Conservation (phyloP, 1,284 basidiomycete species). For the Sporisorium exsertum region DNA sequence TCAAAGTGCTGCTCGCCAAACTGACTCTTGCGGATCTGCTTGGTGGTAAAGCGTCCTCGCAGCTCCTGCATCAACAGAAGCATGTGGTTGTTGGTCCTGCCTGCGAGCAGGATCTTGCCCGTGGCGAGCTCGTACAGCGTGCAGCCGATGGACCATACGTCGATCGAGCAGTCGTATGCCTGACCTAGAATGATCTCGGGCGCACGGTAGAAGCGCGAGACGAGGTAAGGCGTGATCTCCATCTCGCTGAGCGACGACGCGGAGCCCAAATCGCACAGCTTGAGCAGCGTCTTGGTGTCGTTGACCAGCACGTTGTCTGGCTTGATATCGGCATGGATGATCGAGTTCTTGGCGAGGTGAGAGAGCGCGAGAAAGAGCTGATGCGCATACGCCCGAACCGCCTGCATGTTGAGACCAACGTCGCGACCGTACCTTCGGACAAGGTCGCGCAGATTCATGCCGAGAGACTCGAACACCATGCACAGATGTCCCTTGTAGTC, state of each 20-base stretch:
- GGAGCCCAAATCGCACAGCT: conserved; percentile 95
- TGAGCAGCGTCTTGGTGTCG: conserved; percentile 91
- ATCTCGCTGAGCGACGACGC: conserved; percentile 93
- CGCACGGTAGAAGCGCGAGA: conserved; percentile 96
- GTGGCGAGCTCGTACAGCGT: conserved; percentile 98
- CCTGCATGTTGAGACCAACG: conserved; percentile 92
- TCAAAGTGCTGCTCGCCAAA: conserved; percentile 95
- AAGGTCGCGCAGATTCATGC: conserved; percentile 97
- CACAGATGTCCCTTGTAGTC: conserved; percentile 97
- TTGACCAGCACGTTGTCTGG: conserved; percentile 74
- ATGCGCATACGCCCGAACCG: conserved; percentile 96
- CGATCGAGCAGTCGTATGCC: conserved; percentile 91
- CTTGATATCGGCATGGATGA: conserved; percentile 95
- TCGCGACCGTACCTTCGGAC: conserved; percentile 99
- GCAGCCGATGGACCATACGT: conserved; percentile 97
- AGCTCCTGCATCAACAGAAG: conserved; percentile 81
- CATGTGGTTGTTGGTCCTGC: conserved; percentile 98
- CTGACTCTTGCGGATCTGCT: conserved; percentile 92
- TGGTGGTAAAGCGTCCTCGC: conserved; percentile 90
- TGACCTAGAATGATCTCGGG: conserved; percentile 98
- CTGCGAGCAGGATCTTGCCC: conserved; percentile 97
- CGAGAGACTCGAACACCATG: conserved; percentile 90
- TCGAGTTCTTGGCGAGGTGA: conserved; percentile 85
- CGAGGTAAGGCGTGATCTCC: conserved; percentile 97
- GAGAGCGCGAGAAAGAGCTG: conserved; percentile 91